These are phyloP conservation scores for Russula olivacea DNA, from an alignment of 768 basidiomycete species.

Conservation along the genomic window DNA sequence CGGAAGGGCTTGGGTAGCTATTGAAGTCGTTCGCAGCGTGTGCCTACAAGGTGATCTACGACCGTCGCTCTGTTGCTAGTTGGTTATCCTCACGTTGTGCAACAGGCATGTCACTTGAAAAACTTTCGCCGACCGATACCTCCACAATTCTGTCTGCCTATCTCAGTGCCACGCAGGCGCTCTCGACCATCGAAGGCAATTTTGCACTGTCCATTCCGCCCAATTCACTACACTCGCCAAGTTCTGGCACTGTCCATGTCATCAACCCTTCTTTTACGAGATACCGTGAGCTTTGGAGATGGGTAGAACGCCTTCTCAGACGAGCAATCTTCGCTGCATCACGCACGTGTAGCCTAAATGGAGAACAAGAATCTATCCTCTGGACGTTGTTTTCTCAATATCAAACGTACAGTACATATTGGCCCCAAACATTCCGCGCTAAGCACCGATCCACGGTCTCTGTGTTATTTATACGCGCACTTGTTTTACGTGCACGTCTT, in stretches of 20 bases:
- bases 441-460: slow-evolving; percentile 66
- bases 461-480: slow-evolving; percentile 66
- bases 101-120: slow-evolving; percentile 74
- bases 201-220: slow-evolving; percentile 32
- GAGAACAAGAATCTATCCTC: slow-evolving; percentile 40
- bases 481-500: slow-evolving; percentile 43
- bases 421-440: slow-evolving; percentile 77
- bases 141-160: slow-evolving; percentile 54
- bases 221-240: slow-evolving; percentile 30
- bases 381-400: slow-evolving; percentile 64
- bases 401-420: slow-evolving; percentile 53
- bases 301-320: slow-evolving; percentile 78
- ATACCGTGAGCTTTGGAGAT: slow-evolving; percentile 81
- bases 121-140: slow-evolving; percentile 43
- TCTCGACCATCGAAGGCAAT: slow-evolving; percentile 45
- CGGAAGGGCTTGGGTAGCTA: slow-evolving; percentile 65
- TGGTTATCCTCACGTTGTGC: slow-evolving; percentile 7
- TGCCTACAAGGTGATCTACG: slow-evolving; percentile 64
- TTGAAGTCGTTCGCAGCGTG: slow-evolving; percentile 67
- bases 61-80: background rate
- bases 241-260: slow-evolving; percentile 34
- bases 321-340: slow-evolving; percentile 67
- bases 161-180: slow-evolving; percentile 46
- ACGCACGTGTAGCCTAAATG: slow-evolving; percentile 36
- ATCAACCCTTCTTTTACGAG: slow-evolving; percentile 53